phyloP scores from a whole-genome alignment of 2,329 filamentous ascomycete species.

The Dactylella cylindrospora region DNA sequence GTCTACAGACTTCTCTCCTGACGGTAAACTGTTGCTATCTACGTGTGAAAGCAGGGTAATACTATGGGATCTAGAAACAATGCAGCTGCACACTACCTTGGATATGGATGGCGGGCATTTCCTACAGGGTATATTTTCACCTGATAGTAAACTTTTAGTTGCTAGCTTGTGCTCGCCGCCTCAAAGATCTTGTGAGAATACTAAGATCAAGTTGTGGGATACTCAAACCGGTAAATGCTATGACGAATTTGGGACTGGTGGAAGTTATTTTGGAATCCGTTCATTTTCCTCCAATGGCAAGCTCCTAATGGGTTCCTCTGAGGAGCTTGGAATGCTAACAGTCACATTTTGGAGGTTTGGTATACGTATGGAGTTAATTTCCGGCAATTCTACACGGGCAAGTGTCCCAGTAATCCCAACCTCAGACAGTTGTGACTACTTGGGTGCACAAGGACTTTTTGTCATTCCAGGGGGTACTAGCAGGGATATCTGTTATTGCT shows the following conservation, averaged over 20 bases:
- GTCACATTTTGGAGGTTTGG: neutral
- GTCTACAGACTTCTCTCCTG: constrained; percentile 4
- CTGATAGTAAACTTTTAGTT: constrained; percentile 62
- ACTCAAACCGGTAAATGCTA: neutral
- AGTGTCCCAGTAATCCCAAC: too few relatives aligned
- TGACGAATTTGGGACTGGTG: neutral
- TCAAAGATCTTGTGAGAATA: too few relatives aligned
- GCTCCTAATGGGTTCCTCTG: neutral
- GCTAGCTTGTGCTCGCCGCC: too few relatives aligned
- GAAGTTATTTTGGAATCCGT: neutral
- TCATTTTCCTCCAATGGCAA: neutral
- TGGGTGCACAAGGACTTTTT: neutral
- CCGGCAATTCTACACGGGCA: neutral
- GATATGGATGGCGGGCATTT: too few relatives aligned
- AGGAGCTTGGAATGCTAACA: too few relatives aligned
- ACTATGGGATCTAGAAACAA: constrained; percentile 62
- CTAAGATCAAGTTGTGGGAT: constrained; percentile 67
- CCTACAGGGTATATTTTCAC: constrained; percentile 15
- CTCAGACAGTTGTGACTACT: neutral
- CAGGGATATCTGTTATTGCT: constrained; percentile 3
- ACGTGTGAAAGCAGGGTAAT: constrained; percentile 72
- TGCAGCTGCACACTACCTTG: constrained; percentile 44
- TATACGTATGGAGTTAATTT: neutral
- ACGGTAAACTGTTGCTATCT: constrained; percentile 10
- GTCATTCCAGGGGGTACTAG: neutral